Base-by-base conservation (phyloP, 2,329 filamentous ascomycete genomes). In the Colletotrichum kahawae region DNA sequence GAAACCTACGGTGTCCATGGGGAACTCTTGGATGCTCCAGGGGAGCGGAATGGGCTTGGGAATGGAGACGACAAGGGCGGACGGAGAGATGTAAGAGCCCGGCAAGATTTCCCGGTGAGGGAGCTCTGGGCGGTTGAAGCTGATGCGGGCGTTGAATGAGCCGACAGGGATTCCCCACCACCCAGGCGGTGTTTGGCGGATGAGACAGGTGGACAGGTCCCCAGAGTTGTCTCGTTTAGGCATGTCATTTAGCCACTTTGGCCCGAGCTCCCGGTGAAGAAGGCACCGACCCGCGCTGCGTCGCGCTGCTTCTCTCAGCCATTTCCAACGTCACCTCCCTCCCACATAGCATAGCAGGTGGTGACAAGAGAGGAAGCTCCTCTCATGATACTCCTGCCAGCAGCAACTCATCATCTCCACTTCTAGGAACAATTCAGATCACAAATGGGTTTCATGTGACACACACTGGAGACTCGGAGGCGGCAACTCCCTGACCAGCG, bases 1-100 rank as follows among this genome's bases (percentile, higher is more conserved):
- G 24, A 54, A 70, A 77, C 60, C 80, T 80, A 79, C 80, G 78
- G 78, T 77, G 75, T 77, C 68, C 73, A 72, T 77, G 66, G 43
- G 51, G 38, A 67, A 36, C 4, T 57, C 24, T 21, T 12, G 65
- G 48, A 54, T 24, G 66, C 71, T 74, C 71, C 62, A 31, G 13
- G 12, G 63, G 70, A 74, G 67, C 71, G 56, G 21, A 54, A 34
- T 36, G 54, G 27, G 21, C 36, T 69, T 38, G 38, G 33, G 24
- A 31, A 60, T 34, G 27, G 38, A 38, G 21, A 57, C 57, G 69
- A 65, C 64, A 38, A 60, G 64, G 63, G 63, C 38, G 54, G 34
- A 51, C 63, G 56, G 72, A 34, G 36, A 56, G 62, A 56, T 54
- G 36, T 24, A 71, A 34, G 21, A 67, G 69, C 48, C 57, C 48